A percentile compares a stretch with the other conserved stretches of the same genome.
These are phyloP conservation scores for Sporisorium exsertum DNA, from an alignment of 1,284 basidiomycete species.

Conservation along the genomic window DNA sequence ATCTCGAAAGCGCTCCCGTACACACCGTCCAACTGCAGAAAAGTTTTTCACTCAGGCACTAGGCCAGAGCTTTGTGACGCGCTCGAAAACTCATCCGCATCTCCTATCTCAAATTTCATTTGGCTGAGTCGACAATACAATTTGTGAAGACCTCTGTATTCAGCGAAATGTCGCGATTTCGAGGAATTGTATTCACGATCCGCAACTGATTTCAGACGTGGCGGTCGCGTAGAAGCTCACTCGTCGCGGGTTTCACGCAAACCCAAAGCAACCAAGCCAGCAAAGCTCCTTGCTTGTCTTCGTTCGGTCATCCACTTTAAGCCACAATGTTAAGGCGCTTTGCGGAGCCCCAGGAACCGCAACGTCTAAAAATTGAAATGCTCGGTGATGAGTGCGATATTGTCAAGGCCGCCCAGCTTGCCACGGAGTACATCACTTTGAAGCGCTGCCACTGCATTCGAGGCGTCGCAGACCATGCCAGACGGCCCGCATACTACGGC, in stretches of 20 bases:
- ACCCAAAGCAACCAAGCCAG: background rate
- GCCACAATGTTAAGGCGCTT: background rate
- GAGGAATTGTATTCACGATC: conserved; percentile 18
- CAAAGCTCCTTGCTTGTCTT: too few species aligned
- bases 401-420: conserved; percentile 10
- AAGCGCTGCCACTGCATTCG: conserved; percentile 29
- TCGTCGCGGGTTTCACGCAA: conserved; percentile 26
- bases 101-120: conserved; percentile 2
- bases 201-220: conserved; percentile 2
- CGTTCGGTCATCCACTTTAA: too few species aligned
- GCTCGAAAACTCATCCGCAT: background rate
- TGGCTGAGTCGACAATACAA: conserved; percentile 30
- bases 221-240: conserved; percentile 15
- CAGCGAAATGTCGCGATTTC: background rate
- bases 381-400: conserved; percentile 41
- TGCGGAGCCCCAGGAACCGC: conserved; percentile 8
- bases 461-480: conserved; percentile 45
- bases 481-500: conserved; percentile 44
- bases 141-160: background rate
- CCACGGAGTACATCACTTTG: conserved; percentile 41
- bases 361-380: conserved; percentile 34
- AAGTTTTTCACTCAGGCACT: conserved; percentile 19
- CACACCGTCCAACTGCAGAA: conserved; percentile 25
- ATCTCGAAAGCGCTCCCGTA: background rate
- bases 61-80: conserved; percentile 20